phyloP scores from a whole-genome alignment of 306 rosid species.

The Trifolium repens region DNA sequence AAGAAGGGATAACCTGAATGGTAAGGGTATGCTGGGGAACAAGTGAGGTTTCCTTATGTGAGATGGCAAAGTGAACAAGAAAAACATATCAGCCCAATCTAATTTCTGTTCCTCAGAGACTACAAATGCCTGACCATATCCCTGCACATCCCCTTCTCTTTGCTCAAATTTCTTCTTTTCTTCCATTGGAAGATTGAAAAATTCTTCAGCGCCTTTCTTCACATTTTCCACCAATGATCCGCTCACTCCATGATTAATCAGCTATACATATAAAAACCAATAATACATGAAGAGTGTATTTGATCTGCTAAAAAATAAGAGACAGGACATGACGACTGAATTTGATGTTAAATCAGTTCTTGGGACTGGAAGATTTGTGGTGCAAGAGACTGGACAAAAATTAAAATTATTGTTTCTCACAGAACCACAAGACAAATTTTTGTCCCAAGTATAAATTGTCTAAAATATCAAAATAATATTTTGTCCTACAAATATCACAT shows the following conservation, averaged over 20 bases:
- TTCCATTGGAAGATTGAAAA: conserved; percentile 31
- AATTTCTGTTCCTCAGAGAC: conserved; percentile 51
- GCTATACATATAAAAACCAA: not conserved
- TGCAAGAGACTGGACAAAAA: too few species aligned
- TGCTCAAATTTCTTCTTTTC: conserved; percentile 19
- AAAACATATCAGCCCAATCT: conserved; percentile 31
- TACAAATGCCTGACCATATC: conserved; percentile 56
- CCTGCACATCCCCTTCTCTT: conserved; percentile 34
- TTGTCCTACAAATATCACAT: too few species aligned
- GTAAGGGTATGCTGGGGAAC: not conserved
- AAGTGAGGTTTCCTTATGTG: conserved; percentile 1
- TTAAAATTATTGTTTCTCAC: too few species aligned
- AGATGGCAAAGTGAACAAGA: conserved; percentile 4
- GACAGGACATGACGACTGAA: too few species aligned
- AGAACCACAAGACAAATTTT: too few species aligned
- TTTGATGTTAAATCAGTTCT: too few species aligned
- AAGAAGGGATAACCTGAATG: conserved; percentile 1
- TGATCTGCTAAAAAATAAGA: too few species aligned
- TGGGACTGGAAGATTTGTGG: too few species aligned
- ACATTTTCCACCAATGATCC: conserved; percentile 9
- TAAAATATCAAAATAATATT: too few species aligned
- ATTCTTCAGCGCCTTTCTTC: conserved; percentile 19
- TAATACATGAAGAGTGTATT: not conserved
- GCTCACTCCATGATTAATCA: conserved; percentile 35
- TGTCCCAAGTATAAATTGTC: too few species aligned